A percentile compares a stretch with the other conserved stretches of the same genome.
These are phyloP conservation scores for Akebia trifoliata DNA, from an alignment of 164 flowering plant genomes.

Conservation along the genomic window DNA sequence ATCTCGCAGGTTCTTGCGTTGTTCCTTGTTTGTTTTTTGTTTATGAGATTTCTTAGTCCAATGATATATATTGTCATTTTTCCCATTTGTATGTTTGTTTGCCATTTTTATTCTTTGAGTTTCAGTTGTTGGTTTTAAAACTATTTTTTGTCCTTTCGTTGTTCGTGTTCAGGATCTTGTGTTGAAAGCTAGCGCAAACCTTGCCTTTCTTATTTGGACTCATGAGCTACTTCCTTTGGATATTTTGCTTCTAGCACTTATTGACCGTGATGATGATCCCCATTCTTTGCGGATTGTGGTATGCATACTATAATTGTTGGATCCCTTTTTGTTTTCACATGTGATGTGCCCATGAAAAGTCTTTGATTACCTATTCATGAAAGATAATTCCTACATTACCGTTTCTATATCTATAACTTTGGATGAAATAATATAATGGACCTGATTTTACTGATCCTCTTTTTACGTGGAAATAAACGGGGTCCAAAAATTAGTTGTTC, in stretches of 20 bases:
- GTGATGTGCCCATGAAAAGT: neutral
- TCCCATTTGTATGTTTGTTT: neutral
- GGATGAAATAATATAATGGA: neutral
- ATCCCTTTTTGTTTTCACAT: neutral
- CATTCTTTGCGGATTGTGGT: slow-evolving; percentile 91
- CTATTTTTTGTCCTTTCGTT: neutral
- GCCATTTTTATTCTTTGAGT: neutral
- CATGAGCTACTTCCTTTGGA: slow-evolving; percentile 94
- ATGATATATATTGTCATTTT: neutral
- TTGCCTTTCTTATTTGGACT: slow-evolving; percentile 79
- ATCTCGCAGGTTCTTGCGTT: slow-evolving; percentile 51
- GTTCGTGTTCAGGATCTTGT: slow-evolving; percentile 61
- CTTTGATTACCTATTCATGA: neutral
- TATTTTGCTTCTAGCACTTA: slow-evolving; percentile 84
- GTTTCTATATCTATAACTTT: neutral
- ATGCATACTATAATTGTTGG: slow-evolving; percentile 11
- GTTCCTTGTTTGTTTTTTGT: neutral
- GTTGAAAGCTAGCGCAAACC: slow-evolving; percentile 62
- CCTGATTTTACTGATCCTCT: neutral
- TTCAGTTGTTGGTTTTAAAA: neutral
- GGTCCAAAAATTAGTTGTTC: neutral
- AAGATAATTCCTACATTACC: too few species aligned
- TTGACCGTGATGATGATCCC: slow-evolving; percentile 97
- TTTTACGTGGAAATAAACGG: neutral
- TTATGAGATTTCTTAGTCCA: neutral